A percentile compares a stretch with the other conserved stretches of the same genome.
phyloP scores from a whole-genome alignment of 768 basidiomycete genomes.

The Suillus sp. region DNA sequence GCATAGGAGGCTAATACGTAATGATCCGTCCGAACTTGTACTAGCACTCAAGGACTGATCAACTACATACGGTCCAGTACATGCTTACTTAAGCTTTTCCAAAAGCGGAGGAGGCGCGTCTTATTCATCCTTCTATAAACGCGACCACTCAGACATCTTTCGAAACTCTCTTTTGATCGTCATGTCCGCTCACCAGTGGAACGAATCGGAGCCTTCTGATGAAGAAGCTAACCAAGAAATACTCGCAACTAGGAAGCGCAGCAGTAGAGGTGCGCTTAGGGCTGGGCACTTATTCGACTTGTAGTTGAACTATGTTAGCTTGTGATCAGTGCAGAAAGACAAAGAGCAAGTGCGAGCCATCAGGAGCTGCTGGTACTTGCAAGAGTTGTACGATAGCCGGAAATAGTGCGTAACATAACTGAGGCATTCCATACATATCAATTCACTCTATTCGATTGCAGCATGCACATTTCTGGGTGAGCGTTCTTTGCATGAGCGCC shows the following conservation, averaged over 20 bases:
- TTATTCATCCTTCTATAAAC: slow-evolving; percentile 13
- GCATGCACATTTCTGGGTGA: slow-evolving; percentile 69
- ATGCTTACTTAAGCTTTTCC: not conserved
- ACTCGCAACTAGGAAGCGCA: slow-evolving; percentile 55
- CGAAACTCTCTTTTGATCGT: slow-evolving; percentile 12
- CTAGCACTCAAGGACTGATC: not conserved
- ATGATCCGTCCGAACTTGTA: slow-evolving; percentile 2
- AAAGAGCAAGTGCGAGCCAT: slow-evolving; percentile 83
- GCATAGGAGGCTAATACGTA: slow-evolving; percentile 2
- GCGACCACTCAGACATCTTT: slow-evolving; percentile 23
- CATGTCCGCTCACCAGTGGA: slow-evolving; percentile 45
- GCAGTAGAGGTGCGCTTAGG: slow-evolving; percentile 57
- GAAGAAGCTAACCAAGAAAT: slow-evolving; percentile 50
- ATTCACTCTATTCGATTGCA: slow-evolving; percentile 32
- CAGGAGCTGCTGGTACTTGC: slow-evolving; percentile 49
- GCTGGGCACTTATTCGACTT: not conserved
- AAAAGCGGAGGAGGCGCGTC: not conserved
- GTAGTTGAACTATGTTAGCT: slow-evolving; percentile 43
- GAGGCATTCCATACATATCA: not conserved
- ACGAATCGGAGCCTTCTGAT: slow-evolving; percentile 62
- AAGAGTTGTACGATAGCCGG: slow-evolving; percentile 64
- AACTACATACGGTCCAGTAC: too few relatives aligned
- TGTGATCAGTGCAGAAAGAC: slow-evolving; percentile 89
- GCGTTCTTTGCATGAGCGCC: not conserved
- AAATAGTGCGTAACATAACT: slow-evolving; percentile 43